Conservation (phyloP, 805 yeast genomes). For the Kockiozyma suomiensis region DNA sequence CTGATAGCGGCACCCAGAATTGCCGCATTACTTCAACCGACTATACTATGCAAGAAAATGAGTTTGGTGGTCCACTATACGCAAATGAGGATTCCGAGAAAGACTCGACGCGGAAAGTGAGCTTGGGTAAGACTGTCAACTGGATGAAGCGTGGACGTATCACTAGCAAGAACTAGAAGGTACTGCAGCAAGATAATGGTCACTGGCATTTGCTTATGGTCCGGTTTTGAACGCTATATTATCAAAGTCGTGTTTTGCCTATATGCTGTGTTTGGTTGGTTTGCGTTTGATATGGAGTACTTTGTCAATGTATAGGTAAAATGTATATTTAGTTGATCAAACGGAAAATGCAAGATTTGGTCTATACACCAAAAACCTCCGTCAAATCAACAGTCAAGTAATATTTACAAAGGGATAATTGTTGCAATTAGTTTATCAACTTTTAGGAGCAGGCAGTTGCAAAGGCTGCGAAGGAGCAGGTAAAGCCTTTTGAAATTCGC, state of each 20-base stretch:
- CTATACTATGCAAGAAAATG: background rate
- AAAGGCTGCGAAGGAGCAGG: conserved; percentile 21
- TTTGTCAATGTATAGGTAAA: too few relatives aligned
- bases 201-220: too few relatives aligned
- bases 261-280: too few relatives aligned
- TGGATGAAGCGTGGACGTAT: conserved; percentile 14
- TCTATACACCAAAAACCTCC: background rate
- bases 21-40: background rate
- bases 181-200: too few relatives aligned
- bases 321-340: too few relatives aligned
- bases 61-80: background rate
- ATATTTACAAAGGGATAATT: background rate
- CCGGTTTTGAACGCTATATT: too few relatives aligned
- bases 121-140: conserved; percentile 19
- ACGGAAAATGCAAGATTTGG: background rate
- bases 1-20: background rate
- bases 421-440: background rate
- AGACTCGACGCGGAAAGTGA: background rate
- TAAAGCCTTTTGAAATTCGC: conserved; percentile 58
- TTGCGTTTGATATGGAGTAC: too few relatives aligned
- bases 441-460: conserved; percentile 22
- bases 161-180: background rate
- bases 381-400: background rate
- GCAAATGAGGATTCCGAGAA: background rate
- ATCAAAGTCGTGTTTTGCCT: too few relatives aligned